phyloP scores from a whole-genome alignment of 192 early-diverging fungal species.

The Umbelopsis vinacea region DNA sequence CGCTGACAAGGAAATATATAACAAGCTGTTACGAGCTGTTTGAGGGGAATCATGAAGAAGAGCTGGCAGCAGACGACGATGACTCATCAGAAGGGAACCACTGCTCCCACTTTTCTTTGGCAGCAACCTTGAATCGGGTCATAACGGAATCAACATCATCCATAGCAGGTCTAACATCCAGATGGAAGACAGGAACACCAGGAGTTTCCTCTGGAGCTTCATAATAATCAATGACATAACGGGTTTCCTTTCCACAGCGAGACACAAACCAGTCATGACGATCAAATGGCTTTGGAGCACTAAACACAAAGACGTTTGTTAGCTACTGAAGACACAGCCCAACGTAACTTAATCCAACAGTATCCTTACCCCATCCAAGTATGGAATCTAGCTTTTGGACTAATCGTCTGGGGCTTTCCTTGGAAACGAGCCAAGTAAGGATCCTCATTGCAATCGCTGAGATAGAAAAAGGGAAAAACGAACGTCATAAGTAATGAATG shows the following conservation, averaged over 20 bases:
- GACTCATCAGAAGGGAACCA: constrained; percentile 32
- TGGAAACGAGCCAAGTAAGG: constrained; percentile 82
- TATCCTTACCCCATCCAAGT: constrained; percentile 65
- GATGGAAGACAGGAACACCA: constrained; percentile 82
- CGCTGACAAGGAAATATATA: neutral
- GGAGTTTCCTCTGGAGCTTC: constrained; percentile 67
- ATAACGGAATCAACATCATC: constrained; percentile 72
- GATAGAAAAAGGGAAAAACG: neutral
- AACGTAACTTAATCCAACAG: neutral
- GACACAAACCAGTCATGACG: constrained; percentile 97
- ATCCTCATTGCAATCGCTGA: constrained; percentile 39
- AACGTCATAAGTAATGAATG: neutral
- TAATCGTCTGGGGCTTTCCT: constrained; percentile 80
- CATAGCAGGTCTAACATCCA: constrained; percentile 94
- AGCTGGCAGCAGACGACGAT: neutral
- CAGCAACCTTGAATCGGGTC: constrained; percentile 68
- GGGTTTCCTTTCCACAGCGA: constrained; percentile 84
- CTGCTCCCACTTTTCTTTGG: constrained; percentile 51
- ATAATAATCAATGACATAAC: constrained; percentile 99
- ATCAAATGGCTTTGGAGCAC: constrained; percentile 91
- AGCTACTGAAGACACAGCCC: too few relatives aligned
- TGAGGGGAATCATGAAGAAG: constrained; percentile 18
- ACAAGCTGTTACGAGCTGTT: neutral
- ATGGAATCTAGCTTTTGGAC: constrained; percentile 72
- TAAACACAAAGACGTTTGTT: constrained; percentile 27